phyloP scores from a whole-genome alignment of 768 basidiomycete genomes.

The Phaeolepiota aurea region DNA sequence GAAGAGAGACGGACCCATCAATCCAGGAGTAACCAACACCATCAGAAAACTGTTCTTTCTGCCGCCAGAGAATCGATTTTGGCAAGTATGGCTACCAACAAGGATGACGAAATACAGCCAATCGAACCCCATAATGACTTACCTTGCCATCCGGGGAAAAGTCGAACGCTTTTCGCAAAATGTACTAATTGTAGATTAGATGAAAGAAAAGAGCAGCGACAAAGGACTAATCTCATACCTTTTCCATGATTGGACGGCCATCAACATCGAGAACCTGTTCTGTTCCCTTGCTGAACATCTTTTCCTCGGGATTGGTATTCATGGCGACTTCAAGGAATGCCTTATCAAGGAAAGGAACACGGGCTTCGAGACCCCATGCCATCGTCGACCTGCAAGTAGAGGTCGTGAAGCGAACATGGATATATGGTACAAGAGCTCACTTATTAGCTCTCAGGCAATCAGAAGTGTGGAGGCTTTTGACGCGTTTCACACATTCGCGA shows the following conservation, averaged over 20 bases:
- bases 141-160: slow-evolving; percentile 72
- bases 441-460: slow-evolving; percentile 99
- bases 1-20: slow-evolving; percentile 57
- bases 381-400: slow-evolving; percentile 71
- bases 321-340: slow-evolving; percentile 90
- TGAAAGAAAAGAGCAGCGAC: slow-evolving; percentile 5
- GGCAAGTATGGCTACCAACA: slow-evolving; percentile 81
- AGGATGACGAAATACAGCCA: slow-evolving; percentile 2
- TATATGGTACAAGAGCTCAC: slow-evolving; percentile 28
- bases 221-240: slow-evolving; percentile 39
- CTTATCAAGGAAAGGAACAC: slow-evolving; percentile 98
- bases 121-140: slow-evolving; percentile 3
- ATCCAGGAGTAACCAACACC: slow-evolving; percentile 99
- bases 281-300: slow-evolving; percentile 82
- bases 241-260: slow-evolving; percentile 91
- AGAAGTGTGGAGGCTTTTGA: slow-evolving; percentile 95
- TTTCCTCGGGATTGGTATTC: slow-evolving; percentile 81
- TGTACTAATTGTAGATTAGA: slow-evolving; percentile 54
- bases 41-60: slow-evolving; percentile 99
- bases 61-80: slow-evolving; percentile 90
- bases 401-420: neutral
- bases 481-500: slow-evolving; percentile 88
- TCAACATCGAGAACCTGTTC: slow-evolving; percentile 72
- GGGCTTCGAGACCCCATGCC: slow-evolving; percentile 99
- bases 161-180: slow-evolving; percentile 94